Evolutionary conservation across 192 early-diverging fungal genomes (phyloP), one percentile per base, ranked within the genome.

Genomic region (Backusella liffmaniae): DNA sequence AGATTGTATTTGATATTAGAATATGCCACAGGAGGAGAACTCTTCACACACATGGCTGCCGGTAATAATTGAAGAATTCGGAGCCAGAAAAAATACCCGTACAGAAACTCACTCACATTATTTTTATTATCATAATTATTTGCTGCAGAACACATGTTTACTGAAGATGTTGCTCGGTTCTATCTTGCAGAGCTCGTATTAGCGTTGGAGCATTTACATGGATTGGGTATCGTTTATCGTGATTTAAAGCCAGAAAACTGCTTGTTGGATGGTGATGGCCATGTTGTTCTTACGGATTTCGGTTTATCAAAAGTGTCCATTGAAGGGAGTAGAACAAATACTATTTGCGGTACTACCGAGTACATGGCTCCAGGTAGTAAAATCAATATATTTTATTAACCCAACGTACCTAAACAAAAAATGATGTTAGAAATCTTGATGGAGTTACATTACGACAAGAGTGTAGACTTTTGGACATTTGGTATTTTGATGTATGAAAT

Each of bases 391-490:
- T 32, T 32, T 32, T 18, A 21, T 37, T 0, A 53, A 30, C 29
- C 35, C 30, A 56, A 30, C 69, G 26, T 29, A 29, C 3, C 21
- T 29, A 62, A 62, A 29, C 21, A 35, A 32, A 41, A 15, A 30
- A 32, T 12, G 39, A 15, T 21, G 1, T 70, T 71, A 62, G 92
- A 94, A 76, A 84, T 88, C n/a, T 78, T 94, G 12, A 86, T 89
- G 67, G 89, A 89, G 10, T 75, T 73, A 8, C 84, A 86, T 6
- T 94, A 94, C 72, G 93, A 92, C 53, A 84, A 86, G 5, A 88
- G 90, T 69, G 94, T 97, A 4, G 97, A 98, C 83, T 96, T 92
- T 86, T 98, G 97, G 97, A 90, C 89, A 35, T 84, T 97, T 76
- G 96, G 96, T 32, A 87, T 97, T 34, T 87, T 99, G 81, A 80